phyloP scores from a whole-genome alignment of 2,329 filamentous ascomycete species.

The Eutypa lata region DNA sequence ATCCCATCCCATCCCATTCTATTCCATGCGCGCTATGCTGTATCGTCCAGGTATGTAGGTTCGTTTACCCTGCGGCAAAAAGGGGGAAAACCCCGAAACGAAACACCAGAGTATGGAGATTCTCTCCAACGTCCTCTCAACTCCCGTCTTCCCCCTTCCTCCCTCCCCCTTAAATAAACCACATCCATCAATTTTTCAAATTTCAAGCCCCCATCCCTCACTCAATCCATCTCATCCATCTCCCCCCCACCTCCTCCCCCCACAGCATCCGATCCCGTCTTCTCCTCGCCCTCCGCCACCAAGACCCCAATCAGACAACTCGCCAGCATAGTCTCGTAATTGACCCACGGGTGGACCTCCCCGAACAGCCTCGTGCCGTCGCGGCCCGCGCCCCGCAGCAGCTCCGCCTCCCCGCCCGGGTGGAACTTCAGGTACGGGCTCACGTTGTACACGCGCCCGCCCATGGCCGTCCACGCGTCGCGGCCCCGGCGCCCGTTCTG shows the following conservation, averaged over 20 bases:
- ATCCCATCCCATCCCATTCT: no score
- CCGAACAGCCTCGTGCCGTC: constrained; percentile 64
- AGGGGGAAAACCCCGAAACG: no score
- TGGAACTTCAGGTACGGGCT: constrained; percentile 87
- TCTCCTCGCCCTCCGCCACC: constrained; percentile 56
- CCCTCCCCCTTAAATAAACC: no score
- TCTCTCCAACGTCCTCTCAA: no score
- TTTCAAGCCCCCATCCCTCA: not conserved
- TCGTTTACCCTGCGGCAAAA: no score
- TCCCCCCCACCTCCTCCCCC: constrained; percentile 13
- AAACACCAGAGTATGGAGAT: no score
- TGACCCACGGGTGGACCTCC: constrained; percentile 69
- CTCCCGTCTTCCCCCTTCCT: no score
- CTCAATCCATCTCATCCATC: constrained; percentile 62
- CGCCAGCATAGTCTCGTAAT: constrained; percentile 67
- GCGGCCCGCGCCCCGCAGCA: constrained; percentile 59
- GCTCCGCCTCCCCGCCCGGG: constrained; percentile 77
- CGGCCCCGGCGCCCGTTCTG: constrained; percentile 80
- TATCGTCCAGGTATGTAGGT: no score
- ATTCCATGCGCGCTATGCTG: no score
- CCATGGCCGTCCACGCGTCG: constrained; percentile 87
- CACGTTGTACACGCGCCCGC: constrained; percentile 92
- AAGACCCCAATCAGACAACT: constrained; percentile 62
- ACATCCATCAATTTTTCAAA: no score
- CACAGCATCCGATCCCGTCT: no score